These are phyloP conservation scores for Chaetomiaceae sp. DNA, from an alignment of 2,329 filamentous ascomycete genomes.

Conservation along the genomic window DNA sequence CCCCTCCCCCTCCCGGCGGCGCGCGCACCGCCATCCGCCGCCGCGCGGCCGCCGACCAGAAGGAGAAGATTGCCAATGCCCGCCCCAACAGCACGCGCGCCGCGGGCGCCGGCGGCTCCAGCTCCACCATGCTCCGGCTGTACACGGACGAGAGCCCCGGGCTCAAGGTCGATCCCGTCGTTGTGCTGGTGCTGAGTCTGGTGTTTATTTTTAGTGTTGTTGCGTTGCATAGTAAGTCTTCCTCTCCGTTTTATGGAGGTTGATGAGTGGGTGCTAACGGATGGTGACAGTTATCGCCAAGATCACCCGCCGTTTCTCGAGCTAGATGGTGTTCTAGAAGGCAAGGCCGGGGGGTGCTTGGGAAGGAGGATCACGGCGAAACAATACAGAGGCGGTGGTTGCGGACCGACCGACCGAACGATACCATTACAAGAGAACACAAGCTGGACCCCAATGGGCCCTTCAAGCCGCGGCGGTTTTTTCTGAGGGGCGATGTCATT, in stretches of 20 bases:
- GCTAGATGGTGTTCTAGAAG: slow-evolving; percentile 38
- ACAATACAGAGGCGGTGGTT: no score
- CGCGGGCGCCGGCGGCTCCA: slow-evolving; percentile 91
- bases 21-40: slow-evolving; percentile 93
- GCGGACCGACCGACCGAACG: no score
- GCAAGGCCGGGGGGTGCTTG: no score
- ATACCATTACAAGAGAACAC: no score
- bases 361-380: no score
- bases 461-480: no score
- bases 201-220: slow-evolving; percentile 99
- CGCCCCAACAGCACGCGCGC: slow-evolving; percentile 88
- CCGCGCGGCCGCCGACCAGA: slow-evolving; percentile 92
- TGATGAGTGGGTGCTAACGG: slow-evolving; percentile 7
- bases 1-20: slow-evolving; percentile 85
- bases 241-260: neutral
- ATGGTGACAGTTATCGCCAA: slow-evolving; percentile 78
- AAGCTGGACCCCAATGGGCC: no score
- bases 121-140: slow-evolving; percentile 95
- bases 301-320: slow-evolving; percentile 81
- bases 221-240: slow-evolving; percentile 84
- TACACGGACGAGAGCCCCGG: slow-evolving; percentile 99
- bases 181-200: slow-evolving; percentile 91
- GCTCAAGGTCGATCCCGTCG: slow-evolving; percentile 95
- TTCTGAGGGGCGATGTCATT: neutral
- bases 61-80: slow-evolving; percentile 93